Percentiles rank a stretch among this genome's conserved stretches.
Conservation (phyloP, 2,329 filamentous ascomycete genomes). For the Rhinocladiella similis region DNA sequence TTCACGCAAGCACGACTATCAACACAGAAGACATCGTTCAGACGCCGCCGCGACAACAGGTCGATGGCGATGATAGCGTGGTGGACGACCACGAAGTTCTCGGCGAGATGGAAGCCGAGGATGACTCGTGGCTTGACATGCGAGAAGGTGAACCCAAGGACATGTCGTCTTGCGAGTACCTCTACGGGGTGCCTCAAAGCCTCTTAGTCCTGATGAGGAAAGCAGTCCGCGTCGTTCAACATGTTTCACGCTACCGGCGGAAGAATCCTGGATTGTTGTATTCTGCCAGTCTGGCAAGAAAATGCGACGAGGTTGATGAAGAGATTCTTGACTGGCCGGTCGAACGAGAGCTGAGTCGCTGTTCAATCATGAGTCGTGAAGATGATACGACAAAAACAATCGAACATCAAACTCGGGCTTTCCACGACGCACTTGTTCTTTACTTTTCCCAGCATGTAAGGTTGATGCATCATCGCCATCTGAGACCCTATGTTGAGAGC, state of each 20-base stretch:
- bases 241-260: neutral
- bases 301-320: conserved; percentile 6
- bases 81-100: neutral
- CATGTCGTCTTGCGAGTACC: conserved; percentile 4
- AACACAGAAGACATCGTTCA: neutral
- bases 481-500: conserved; percentile 5
- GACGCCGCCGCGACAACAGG: neutral
- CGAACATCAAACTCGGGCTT: conserved; percentile 8
- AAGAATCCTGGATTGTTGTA: neutral
- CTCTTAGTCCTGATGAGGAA: conserved; percentile 2
- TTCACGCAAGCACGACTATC: conserved; percentile 1
- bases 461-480: conserved; percentile 4
- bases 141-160: neutral
- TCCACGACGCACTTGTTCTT: conserved; percentile 3
- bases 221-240: neutral
- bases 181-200: conserved; percentile 4
- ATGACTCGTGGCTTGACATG: conserved; percentile 3
- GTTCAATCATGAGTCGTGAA: neutral
- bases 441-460: conserved; percentile 6
- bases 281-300: neutral
- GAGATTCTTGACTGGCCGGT: conserved; percentile 6
- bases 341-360: neutral
- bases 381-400: conserved; percentile 5
- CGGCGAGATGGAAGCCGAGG: neutral
- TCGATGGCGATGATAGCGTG: neutral